A percentile compares a stretch with the other conserved stretches of the same genome.
phyloP scores from a whole-genome alignment of 176 grass and related monocot genomes.

The Oryza longistaminata region DNA sequence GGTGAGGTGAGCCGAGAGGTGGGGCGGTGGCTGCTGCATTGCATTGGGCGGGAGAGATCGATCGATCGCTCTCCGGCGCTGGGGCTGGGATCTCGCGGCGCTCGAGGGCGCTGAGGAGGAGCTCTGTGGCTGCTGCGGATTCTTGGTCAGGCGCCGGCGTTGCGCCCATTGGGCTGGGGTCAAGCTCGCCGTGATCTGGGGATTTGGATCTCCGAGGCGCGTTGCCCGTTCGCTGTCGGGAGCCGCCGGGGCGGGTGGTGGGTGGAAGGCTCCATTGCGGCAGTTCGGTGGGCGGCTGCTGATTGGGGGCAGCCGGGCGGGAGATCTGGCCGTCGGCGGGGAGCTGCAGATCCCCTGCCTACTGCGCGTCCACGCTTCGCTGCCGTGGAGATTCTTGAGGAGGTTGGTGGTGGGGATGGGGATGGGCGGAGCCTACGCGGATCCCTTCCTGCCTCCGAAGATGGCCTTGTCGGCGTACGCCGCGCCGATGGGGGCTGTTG shows the following conservation, averaged over 20 bases:
- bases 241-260: constrained; percentile 17
- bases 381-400: constrained; percentile 33
- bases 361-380: background rate
- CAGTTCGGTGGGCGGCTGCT: constrained; percentile 18
- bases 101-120: background rate
- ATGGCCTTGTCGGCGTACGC: constrained; percentile 18
- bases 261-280: constrained; percentile 22
- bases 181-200: constrained; percentile 45
- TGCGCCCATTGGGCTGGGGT: constrained; percentile 7
- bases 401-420: constrained; percentile 20
- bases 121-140: background rate
- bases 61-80: background rate
- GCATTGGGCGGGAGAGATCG: constrained; percentile 26
- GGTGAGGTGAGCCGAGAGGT: constrained; percentile 16
- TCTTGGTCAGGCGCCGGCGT: constrained; percentile 3
- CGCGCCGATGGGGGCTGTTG: constrained; percentile 41
- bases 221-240: constrained; percentile 22
- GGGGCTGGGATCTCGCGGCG: constrained; percentile 39
- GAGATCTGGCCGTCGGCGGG: constrained; percentile 61
- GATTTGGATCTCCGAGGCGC: constrained; percentile 43
- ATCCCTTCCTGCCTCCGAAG: constrained; percentile 47
- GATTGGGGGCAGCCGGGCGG: constrained; percentile 10
- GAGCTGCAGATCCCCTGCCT: constrained; percentile 46
- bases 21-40: constrained; percentile 36
- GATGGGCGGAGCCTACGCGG: constrained; percentile 25